Percentiles rank a stretch among this genome's conserved stretches.
These are phyloP conservation scores for Trifolium subterraneum DNA, from an alignment of 306 rosid genomes.

Conservation along the genomic window DNA sequence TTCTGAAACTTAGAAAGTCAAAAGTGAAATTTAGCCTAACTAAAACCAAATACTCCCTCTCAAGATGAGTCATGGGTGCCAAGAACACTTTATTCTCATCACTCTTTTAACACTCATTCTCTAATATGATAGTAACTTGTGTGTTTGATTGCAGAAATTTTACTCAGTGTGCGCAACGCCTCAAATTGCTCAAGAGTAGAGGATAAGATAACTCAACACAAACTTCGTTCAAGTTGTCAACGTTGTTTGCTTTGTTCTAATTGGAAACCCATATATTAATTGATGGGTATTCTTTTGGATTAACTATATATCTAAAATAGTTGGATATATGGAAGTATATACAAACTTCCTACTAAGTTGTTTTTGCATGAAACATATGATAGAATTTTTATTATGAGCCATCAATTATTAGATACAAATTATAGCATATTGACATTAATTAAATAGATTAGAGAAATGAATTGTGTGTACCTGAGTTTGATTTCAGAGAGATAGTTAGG, in stretches of 20 bases:
- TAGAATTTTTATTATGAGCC: too few species aligned
- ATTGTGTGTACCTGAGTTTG: too few species aligned
- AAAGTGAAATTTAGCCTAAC: too few species aligned
- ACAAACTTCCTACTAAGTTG: neutral
- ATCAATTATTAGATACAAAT: too few species aligned
- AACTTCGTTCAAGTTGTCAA: neutral
- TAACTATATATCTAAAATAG: neutral
- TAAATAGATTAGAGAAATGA: too few species aligned
- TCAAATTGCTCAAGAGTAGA: conserved; percentile 60
- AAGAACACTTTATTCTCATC: too few species aligned
- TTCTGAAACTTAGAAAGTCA: too few species aligned
- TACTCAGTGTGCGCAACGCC: conserved; percentile 58
- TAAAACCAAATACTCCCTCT: too few species aligned
- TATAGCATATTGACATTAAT: too few species aligned
- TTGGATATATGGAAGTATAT: neutral
- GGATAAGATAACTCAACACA: conserved; percentile 2
- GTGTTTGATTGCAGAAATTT: conserved; percentile 58
- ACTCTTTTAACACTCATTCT: too few species aligned
- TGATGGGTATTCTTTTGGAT: neutral
- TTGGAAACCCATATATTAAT: neutral
- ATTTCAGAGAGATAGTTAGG: too few species aligned
- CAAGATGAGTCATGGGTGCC: too few species aligned
- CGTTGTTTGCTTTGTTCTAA: neutral
- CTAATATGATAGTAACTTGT: neutral
- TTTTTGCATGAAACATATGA: neutral